Evolutionary conservation across 1,284 basidiomycete species (phyloP), one percentile per base, ranked within the genome.

Genomic region (Malassezia globosa): DNA sequence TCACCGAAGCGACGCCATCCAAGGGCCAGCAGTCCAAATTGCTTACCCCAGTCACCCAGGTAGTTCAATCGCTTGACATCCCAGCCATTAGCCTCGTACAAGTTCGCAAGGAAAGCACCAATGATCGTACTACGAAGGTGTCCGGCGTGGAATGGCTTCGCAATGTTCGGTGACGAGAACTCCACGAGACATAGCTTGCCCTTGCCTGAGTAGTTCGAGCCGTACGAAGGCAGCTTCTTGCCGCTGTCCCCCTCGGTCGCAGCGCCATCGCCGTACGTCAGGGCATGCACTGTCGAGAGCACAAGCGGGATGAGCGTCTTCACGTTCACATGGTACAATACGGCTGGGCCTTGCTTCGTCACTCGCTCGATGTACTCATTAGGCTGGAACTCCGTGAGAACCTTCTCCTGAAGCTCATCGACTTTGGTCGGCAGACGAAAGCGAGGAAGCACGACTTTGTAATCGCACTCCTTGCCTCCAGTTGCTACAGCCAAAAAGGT

Each of bases 71-170:
- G 81, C 36, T 81, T 75, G 16, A 92, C 89, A 21, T 89, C 81
- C 89, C 89, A 97, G 13, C 92, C 90, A 64, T 83, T 85, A 5
- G 87, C 81, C 70, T 84, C 84, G 77, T 96, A 92, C 46, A 97
- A 68, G 74, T 96, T 97, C 29, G 80, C 77, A 42, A 96, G 75
- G 76, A 95, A 95, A 0, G 87, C 84, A 31, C 94, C 94, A 67
- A 97, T 95, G 73, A 99, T 97, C 19, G 94, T 99, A 57, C 85
- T 89, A 46, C 94, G 81, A 56, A 97, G 75, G 73, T 97, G 92
- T 14, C 94, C 94, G 48, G 95, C 90, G 68, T 97, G 92, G 80
- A 97, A 97, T 5, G 85, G 85, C 73, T 99, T 99, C 31, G 94
- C 92, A 67, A 97, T 96, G 73, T 99, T 97, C 16, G 92, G 90